phyloP scores from a whole-genome alignment of 2,329 filamentous ascomycete species.

The Epichloe brachyelytri region DNA sequence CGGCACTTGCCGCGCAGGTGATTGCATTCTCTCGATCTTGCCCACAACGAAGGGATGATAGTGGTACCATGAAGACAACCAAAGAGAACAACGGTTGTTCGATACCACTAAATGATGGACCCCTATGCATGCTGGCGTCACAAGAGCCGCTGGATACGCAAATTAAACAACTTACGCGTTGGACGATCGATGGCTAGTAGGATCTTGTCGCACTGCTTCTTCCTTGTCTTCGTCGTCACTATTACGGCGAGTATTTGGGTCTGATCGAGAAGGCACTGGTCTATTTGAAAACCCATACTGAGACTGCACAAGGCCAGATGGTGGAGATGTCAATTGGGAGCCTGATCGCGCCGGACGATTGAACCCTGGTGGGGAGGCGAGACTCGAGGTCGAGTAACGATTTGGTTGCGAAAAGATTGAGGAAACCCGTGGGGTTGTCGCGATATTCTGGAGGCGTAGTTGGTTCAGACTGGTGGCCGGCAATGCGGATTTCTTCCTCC shows the following conservation, averaged over 20 bases:
- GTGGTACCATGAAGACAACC: not conserved
- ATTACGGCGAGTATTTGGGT: constrained; percentile 76
- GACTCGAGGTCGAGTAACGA: constrained; percentile 77
- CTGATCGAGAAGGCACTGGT: constrained; percentile 64
- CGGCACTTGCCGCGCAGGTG: not conserved
- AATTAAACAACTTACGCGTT: constrained; percentile 55
- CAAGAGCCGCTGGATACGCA: not conserved
- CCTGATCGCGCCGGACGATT: constrained; percentile 63
- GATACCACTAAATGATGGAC: not conserved
- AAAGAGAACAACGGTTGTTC: not conserved
- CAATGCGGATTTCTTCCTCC: constrained; percentile 53
- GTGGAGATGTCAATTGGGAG: constrained; percentile 70
- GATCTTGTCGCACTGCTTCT: constrained; percentile 54
- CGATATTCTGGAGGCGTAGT: constrained; percentile 92
- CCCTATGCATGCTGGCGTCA: not conserved
- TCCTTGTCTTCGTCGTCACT: constrained; percentile 87
- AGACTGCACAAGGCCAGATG: constrained; percentile 46
- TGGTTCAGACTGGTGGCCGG: constrained; percentile 80
- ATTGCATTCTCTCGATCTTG: not conserved
- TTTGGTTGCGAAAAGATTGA: constrained; percentile 73
- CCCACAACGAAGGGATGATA: not conserved
- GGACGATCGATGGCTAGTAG: constrained; percentile 59
- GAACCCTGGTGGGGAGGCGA: constrained; percentile 69
- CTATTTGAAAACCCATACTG: constrained; percentile 36
- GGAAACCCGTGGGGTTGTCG: constrained; percentile 55